A percentile compares a stretch with the other conserved stretches of the same genome.
phyloP scores from a whole-genome alignment of 495 filamentous ascomycete species.

The Astrothelium subdiscretum region DNA sequence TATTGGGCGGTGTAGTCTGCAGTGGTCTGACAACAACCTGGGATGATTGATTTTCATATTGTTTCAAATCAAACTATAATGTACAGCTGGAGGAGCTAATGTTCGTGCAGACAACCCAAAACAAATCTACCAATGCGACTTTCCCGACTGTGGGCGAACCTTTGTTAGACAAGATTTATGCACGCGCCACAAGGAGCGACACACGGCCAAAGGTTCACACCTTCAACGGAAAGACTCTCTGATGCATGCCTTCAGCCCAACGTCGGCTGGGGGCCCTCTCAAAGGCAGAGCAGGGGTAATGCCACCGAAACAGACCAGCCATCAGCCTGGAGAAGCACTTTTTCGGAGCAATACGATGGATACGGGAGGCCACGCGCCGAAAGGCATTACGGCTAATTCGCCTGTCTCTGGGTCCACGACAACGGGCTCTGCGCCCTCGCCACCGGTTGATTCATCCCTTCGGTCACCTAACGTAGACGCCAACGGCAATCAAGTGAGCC shows the following conservation, averaged over 20 bases:
- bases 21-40: background rate
- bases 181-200: conserved; percentile 83
- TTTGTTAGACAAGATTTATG: conserved; percentile 95
- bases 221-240: conserved; percentile 80
- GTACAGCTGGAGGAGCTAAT: background rate
- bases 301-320: background rate
- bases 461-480: background rate
- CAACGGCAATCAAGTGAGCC: background rate
- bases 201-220: conserved; percentile 92
- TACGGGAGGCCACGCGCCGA: background rate
- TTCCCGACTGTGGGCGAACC: conserved; percentile 75
- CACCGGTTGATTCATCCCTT: background rate
- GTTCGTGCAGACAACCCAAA: conserved; percentile 58
- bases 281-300: background rate
- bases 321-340: background rate
- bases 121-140: conserved; percentile 91
- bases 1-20: background rate
- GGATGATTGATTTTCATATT: background rate
- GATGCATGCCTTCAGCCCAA: conserved; percentile 24
- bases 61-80: background rate
- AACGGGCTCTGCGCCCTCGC: background rate
- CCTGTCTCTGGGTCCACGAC: background rate
- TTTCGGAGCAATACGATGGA: background rate
- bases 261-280: background rate
- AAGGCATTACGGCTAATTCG: background rate